These are phyloP conservation scores for Rhodamnia rubescens DNA, from an alignment of 345 rosid genomes.

Conservation along the genomic window DNA sequence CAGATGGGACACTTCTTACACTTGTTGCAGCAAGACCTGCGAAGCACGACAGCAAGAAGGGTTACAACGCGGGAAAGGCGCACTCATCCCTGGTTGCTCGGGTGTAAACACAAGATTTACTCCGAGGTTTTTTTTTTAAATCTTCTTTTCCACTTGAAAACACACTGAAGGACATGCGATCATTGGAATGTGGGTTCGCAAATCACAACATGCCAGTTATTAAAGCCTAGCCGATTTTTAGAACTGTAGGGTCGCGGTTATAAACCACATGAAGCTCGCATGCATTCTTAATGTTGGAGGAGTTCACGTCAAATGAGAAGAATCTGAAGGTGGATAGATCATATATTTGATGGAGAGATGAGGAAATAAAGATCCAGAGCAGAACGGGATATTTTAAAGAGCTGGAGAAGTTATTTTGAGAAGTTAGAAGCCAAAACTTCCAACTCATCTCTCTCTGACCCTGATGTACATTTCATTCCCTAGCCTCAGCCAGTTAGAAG, in stretches of 20 bases:
- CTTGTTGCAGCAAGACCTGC: conserved; percentile 81
- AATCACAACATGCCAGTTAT: not conserved
- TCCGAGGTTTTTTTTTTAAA: not conserved
- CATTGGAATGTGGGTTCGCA: not conserved
- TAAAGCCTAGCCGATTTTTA: not conserved
- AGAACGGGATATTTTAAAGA: too few relatives aligned
- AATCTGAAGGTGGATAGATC: too few relatives aligned
- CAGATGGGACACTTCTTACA: conserved; percentile 83
- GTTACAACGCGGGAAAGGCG: not conserved
- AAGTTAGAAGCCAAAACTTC: too few relatives aligned
- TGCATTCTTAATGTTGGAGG: too few relatives aligned
- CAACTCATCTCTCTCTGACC: not conserved
- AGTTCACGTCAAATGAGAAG: too few relatives aligned
- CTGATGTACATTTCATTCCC: not conserved
- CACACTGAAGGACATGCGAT: not conserved
- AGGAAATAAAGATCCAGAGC: too few relatives aligned
- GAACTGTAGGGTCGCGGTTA: not conserved
- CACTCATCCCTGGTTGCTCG: not conserved
- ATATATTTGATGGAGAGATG: too few relatives aligned
- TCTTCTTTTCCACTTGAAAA: not conserved
- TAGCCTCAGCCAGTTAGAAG: not conserved
- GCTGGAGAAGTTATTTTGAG: too few relatives aligned
- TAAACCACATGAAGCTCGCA: not conserved
- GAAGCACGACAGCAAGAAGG: not conserved
- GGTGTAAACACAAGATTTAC: not conserved